Conservation (phyloP, 345 rosid species). For the Rhodomyrtus tomentosa region DNA sequence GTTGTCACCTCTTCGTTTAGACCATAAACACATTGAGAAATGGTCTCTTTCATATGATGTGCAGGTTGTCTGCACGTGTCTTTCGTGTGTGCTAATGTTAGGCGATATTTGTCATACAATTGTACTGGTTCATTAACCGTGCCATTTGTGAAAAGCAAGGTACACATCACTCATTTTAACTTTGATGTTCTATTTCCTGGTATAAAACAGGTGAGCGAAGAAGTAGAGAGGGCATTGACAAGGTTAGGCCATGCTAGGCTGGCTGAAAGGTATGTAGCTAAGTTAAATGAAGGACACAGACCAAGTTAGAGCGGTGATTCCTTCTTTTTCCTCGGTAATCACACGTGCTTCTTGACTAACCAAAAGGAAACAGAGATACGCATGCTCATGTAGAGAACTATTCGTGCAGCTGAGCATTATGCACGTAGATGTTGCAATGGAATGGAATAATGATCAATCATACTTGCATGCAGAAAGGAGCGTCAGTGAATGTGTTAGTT, state of each 20-base stretch:
- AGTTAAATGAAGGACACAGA: not conserved
- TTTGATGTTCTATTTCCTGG: not conserved
- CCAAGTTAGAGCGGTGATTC: not conserved
- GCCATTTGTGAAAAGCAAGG: not conserved
- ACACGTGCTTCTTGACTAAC: no score
- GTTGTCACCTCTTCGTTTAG: constrained; percentile 5
- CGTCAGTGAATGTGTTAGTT: not conserved
- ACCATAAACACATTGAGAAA: not conserved
- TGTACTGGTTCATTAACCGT: not conserved
- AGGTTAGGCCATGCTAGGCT: constrained; percentile 47
- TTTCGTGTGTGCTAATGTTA: not conserved
- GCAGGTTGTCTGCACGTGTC: not conserved
- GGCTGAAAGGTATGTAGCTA: constrained; percentile 37
- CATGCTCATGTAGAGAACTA: not conserved
- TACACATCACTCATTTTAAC: not conserved
- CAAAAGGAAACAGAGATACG: not conserved
- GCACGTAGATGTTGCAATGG: not conserved
- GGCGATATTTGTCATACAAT: not conserved
- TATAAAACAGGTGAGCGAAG: constrained; percentile 75
- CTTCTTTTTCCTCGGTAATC: no score
- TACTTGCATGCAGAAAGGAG: not conserved
- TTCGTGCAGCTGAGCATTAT: not conserved
- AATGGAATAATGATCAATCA: not conserved
- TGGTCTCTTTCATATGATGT: not conserved
- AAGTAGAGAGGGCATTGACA: constrained; percentile 78